Conservation (phyloP, 768 basidiomycete species). For the Ramaria sp. region DNA sequence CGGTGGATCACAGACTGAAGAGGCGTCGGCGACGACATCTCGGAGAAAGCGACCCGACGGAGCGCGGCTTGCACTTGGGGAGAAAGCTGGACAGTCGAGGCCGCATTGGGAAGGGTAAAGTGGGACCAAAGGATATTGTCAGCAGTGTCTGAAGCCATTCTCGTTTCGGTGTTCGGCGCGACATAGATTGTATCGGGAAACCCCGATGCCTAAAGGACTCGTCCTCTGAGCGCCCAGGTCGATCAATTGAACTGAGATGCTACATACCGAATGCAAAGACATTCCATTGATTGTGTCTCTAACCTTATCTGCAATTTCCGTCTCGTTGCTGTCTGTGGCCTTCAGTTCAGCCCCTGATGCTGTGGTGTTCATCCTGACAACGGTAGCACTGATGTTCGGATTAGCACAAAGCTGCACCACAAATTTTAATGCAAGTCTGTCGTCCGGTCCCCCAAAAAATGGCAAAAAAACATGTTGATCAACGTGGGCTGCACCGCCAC, state of each 20-base stretch:
- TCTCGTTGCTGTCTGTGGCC: background rate
- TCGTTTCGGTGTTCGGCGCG: slow-evolving; percentile 46
- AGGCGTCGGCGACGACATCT: slow-evolving; percentile 37
- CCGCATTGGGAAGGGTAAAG: slow-evolving; percentile 29
- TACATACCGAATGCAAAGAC: background rate
- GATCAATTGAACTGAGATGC: slow-evolving; percentile 1
- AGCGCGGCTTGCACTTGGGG: slow-evolving; percentile 30
- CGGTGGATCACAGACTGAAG: slow-evolving; percentile 45
- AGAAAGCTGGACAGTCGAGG: slow-evolving; percentile 15
- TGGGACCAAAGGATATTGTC: slow-evolving; percentile 71
- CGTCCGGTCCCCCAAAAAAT: slow-evolving; percentile 93
- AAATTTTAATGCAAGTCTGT: slow-evolving; percentile 73
- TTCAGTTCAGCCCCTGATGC: background rate
- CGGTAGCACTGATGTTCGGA: slow-evolving; percentile 54
- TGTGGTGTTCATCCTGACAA: slow-evolving; percentile 50
- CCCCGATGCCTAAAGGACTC: slow-evolving; percentile 28
- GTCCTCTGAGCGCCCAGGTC: background rate
- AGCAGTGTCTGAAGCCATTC: slow-evolving; percentile 68
- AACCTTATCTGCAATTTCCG: slow-evolving; percentile 3
- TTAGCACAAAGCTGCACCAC: slow-evolving; percentile 70
- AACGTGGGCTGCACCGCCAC: slow-evolving; percentile 31
- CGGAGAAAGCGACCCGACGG: slow-evolving; percentile 53
- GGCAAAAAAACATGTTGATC: slow-evolving; percentile 68
- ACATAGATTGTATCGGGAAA: slow-evolving; percentile 69
- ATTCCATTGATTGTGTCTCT: background rate